Evolutionary conservation across 805 yeast genomes (phyloP).

Genomic region (Candida michaelii): DNA sequence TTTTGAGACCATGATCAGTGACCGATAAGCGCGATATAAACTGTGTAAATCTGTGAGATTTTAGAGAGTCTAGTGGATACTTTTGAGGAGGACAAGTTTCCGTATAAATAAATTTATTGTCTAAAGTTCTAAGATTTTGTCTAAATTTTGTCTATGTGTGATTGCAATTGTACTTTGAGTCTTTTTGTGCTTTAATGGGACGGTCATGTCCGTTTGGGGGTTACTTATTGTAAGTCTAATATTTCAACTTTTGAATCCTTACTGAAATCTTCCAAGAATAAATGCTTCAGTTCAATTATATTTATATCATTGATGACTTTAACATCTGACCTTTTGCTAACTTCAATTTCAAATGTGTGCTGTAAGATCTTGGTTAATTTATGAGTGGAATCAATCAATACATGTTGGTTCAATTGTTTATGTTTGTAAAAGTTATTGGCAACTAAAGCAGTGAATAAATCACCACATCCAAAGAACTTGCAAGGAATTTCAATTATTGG

Average conservation of each 20-base stretch:
- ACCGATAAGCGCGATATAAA: conserved; percentile 1
- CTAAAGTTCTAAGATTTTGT: no score
- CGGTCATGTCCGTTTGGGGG: no score
- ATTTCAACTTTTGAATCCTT: neutral
- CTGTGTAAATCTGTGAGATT: no score
- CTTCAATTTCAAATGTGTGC: conserved; percentile 26
- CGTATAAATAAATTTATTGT: no score
- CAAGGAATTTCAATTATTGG: conserved; percentile 54
- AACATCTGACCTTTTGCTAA: conserved; percentile 11
- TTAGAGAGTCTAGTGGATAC: no score
- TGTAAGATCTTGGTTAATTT: conserved; percentile 30
- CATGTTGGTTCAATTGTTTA: conserved; percentile 22
- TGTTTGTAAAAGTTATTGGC: conserved; percentile 46
- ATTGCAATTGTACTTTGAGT: no score
- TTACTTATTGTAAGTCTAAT: neutral
- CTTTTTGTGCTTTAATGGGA: no score
- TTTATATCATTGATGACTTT: conserved; percentile 33
- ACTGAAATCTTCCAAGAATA: conserved; percentile 20
- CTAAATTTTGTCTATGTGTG: no score
- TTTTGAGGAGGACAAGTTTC: no score
- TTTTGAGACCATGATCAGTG: conserved; percentile 2
- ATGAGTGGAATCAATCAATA: conserved; percentile 25
- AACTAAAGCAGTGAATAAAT: conserved; percentile 62
- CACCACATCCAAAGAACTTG: conserved; percentile 73
- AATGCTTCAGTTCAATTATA: conserved; percentile 35